Conservation (phyloP, 257 asterid genomes). For the Craterostigma plantagineum region DNA sequence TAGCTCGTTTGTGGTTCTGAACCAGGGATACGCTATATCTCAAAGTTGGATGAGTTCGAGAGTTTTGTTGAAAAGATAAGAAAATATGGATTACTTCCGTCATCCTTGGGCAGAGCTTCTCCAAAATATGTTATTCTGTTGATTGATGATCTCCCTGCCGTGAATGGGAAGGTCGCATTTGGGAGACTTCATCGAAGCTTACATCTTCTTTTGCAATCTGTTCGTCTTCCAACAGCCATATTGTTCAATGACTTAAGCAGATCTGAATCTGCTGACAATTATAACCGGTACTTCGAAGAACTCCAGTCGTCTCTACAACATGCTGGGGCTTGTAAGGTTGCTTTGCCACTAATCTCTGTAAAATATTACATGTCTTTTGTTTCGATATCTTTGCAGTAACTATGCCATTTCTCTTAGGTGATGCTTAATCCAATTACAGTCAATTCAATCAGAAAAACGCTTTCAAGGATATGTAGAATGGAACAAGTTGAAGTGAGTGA, state of each 20-base stretch:
- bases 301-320: conserved; percentile 60
- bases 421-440: conserved; percentile 60
- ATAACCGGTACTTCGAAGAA: conserved; percentile 58
- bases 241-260: conserved; percentile 52
- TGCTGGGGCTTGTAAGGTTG: conserved; percentile 92
- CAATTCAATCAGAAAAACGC: conserved; percentile 55
- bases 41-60: conserved; percentile 91
- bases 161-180: conserved; percentile 46
- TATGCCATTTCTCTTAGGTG: conserved; percentile 37
- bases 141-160: conserved; percentile 88
- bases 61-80: conserved; percentile 69
- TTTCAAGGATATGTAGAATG: conserved; percentile 42
- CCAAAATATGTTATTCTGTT: conserved; percentile 37
- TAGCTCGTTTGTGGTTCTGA: conserved; percentile 8
- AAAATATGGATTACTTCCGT: conserved; percentile 58
- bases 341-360: conserved; percentile 14
- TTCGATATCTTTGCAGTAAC: conserved; percentile 8
- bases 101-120: conserved; percentile 28
- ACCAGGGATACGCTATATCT: conserved; percentile 58
- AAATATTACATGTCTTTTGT: conserved; percentile 4
- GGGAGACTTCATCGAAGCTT: conserved; percentile 56
- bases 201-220: conserved; percentile 72
- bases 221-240: conserved; percentile 68
- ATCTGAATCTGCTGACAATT: conserved; percentile 49
- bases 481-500: conserved; percentile 44